A percentile compares a stretch with the other conserved stretches of the same genome.
Evolutionary conservation across 805 yeast species (phyloP).

Genomic region (Ogataea pignaliae): DNA sequence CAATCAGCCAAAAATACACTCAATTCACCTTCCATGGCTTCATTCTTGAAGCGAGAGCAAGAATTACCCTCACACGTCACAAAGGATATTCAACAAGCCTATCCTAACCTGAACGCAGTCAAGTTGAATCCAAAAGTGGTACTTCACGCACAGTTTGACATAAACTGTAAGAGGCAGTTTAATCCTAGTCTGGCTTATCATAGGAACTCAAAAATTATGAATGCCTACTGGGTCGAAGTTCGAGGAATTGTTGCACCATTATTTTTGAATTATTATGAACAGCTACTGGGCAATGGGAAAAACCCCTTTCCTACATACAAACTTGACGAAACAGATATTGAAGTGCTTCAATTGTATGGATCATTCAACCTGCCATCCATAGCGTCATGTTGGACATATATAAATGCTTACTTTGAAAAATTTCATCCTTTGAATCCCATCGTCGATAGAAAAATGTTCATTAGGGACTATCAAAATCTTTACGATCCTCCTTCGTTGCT

Average conservation of each 20-base stretch:
- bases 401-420: constrained; percentile 53
- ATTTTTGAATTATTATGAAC: not conserved
- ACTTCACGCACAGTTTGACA: not conserved
- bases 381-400: constrained; percentile 53
- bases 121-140: constrained; percentile 2
- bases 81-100: constrained; percentile 1
- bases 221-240: not conserved
- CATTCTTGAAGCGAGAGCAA: not conserved
- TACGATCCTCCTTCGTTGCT: constrained; percentile 55
- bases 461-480: constrained; percentile 49
- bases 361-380: constrained; percentile 61
- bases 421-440: constrained; percentile 67
- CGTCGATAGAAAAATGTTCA: constrained; percentile 54
- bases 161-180: constrained; percentile 1
- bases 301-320: constrained; percentile 4
- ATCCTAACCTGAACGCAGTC: constrained; percentile 1
- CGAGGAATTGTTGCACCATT: not conserved
- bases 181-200: not conserved
- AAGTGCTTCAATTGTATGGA: constrained; percentile 58
- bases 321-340: constrained; percentile 43
- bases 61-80: not conserved
- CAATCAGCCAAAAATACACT: no score
- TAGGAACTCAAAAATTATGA: not conserved
- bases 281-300: not conserved
- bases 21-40: no score